These are phyloP conservation scores for Gossypium gossypioides DNA, from an alignment of 441 rosid genomes.

Conservation along the genomic window DNA sequence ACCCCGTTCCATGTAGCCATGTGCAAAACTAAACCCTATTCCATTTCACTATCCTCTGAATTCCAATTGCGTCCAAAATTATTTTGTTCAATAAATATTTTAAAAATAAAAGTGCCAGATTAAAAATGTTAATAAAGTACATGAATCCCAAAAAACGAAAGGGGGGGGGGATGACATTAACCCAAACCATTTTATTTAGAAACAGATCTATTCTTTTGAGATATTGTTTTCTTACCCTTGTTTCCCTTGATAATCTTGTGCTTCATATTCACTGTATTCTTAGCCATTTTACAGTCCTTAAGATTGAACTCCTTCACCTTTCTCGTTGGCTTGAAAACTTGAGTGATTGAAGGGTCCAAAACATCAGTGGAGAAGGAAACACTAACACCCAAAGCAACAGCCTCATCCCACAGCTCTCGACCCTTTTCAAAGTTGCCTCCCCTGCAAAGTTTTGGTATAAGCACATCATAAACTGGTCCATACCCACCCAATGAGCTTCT, in stretches of 20 bases:
- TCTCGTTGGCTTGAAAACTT: conserved; percentile 50
- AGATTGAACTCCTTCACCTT: conserved; percentile 35
- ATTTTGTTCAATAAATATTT: too few relatives aligned
- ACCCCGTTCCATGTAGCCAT: neutral
- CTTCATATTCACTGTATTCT: conserved; percentile 19
- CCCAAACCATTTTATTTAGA: neutral
- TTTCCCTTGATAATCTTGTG: conserved; percentile 13
- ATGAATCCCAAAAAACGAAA: too few relatives aligned
- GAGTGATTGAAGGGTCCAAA: conserved; percentile 44
- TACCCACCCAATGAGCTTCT: conserved; percentile 41
- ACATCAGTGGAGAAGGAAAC: conserved; percentile 38
- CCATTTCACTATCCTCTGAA: neutral
- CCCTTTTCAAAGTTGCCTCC: conserved; percentile 68
- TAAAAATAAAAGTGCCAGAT: too few relatives aligned
- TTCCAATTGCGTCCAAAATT: too few relatives aligned
- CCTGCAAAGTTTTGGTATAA: conserved; percentile 65
- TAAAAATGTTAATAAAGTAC: too few relatives aligned
- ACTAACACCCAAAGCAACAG: conserved; percentile 30
- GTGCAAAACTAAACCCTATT: neutral
- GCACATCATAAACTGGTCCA: conserved; percentile 58
- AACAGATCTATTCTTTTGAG: conserved; percentile 12
- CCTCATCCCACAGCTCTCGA: conserved; percentile 66
- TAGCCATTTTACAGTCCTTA: conserved; percentile 19
- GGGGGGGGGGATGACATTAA: neutral
- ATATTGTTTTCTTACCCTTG: conserved; percentile 14